Conservation (phyloP, 352 stramenopile species). For the Phytopythium ostracodes region DNA sequence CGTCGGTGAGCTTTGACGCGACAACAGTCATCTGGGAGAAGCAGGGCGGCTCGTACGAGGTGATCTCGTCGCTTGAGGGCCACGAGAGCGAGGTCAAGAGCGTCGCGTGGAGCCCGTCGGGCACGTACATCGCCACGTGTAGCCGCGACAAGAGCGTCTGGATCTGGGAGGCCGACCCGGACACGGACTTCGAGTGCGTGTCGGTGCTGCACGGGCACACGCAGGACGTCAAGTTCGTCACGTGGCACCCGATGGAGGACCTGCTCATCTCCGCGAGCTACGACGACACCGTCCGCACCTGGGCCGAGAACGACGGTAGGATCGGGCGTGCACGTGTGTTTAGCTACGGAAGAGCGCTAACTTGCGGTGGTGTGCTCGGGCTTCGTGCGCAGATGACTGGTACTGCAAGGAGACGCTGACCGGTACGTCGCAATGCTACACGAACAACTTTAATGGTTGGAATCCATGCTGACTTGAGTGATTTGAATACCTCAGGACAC, state of each 20-base stretch:
- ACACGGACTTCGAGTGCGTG: slow-evolving; percentile 97
- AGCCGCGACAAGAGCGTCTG: slow-evolving; percentile 98
- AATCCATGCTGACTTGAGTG: neutral
- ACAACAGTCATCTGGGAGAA: slow-evolving; percentile 95
- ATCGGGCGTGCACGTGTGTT: neutral
- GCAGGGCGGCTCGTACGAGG: slow-evolving; percentile 87
- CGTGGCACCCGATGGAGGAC: slow-evolving; percentile 89
- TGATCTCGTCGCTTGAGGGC: slow-evolving; percentile 95
- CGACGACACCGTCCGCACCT: slow-evolving; percentile 95
- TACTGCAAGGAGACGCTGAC: slow-evolving; percentile 92
- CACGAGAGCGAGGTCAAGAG: slow-evolving; percentile 99
- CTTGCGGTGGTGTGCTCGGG: neutral
- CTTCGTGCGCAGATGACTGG: slow-evolving; percentile 89
- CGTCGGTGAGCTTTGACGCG: slow-evolving; percentile 96
- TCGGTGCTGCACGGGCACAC: slow-evolving; percentile 95
- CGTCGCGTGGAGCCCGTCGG: slow-evolving; percentile 93
- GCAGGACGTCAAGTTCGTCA: slow-evolving; percentile 96
- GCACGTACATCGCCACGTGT: slow-evolving; percentile 94
- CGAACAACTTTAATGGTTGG: neutral
- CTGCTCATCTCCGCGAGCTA: slow-evolving; percentile 91
- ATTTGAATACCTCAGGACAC: slow-evolving; percentile 43
- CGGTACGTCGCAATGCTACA: slow-evolving; percentile 21
- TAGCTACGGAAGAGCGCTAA: neutral
- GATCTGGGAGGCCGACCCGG: slow-evolving; percentile 95
- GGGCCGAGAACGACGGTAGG: slow-evolving; percentile 88